These are phyloP conservation scores for Pseudogymnoascus sp. DNA, from an alignment of 2,329 filamentous ascomycete species.

Conservation along the genomic window DNA sequence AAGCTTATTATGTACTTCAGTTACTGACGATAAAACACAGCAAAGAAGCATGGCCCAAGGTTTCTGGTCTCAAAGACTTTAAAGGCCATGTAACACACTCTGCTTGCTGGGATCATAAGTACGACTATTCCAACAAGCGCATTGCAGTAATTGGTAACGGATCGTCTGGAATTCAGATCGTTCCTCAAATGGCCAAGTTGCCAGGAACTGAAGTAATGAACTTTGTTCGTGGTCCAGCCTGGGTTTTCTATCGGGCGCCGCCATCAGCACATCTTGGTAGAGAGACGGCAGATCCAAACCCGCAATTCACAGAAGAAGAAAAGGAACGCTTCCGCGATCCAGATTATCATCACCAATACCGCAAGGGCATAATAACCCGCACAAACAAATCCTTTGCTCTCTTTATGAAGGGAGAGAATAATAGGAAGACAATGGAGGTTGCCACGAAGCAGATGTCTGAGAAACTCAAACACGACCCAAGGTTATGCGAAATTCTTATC, in stretches of 20 bases:
- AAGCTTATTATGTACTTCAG: constrained; percentile 36
- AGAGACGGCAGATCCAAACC: constrained; percentile 25
- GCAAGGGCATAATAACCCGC: background rate
- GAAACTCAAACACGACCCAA: constrained; percentile 74
- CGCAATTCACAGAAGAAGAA: constrained; percentile 26
- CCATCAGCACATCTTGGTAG: constrained; percentile 50
- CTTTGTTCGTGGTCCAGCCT: constrained; percentile 19
- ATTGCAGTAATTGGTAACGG: constrained; percentile 38
- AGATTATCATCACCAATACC: constrained; percentile 16
- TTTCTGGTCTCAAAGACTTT: constrained; percentile 38
- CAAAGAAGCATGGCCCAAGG: constrained; percentile 33
- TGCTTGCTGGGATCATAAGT: constrained; percentile 52
- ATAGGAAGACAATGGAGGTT: constrained; percentile 73
- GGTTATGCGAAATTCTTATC: constrained; percentile 1
- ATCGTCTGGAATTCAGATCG: constrained; percentile 31
- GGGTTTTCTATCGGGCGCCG: constrained; percentile 31
- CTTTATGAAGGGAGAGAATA: constrained; percentile 9
- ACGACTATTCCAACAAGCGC: constrained; percentile 43
- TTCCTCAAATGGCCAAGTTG: constrained; percentile 25
- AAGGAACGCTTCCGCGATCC: constrained; percentile 22
- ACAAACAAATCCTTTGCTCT: background rate
- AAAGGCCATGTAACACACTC: constrained; percentile 42
- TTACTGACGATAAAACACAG: constrained; percentile 31
- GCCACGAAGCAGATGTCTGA: constrained; percentile 76
- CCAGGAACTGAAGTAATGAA: constrained; percentile 23